phyloP scores from a whole-genome alignment of 2,329 filamentous ascomycete genomes.

The Hypoxylon sp. region DNA sequence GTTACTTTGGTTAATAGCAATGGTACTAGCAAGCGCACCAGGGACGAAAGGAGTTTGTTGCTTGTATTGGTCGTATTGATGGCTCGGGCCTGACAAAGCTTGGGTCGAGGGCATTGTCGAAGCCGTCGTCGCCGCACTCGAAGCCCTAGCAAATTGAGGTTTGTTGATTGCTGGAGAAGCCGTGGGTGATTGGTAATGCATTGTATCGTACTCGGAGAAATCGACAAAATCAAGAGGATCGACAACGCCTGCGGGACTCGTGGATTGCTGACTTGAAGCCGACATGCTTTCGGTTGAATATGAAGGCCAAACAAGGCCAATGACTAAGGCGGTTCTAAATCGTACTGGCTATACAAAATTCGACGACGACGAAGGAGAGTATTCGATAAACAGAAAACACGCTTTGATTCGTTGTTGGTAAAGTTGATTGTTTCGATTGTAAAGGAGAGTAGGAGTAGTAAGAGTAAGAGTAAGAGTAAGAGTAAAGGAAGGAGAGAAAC shows the following conservation, averaged over 20 bases:
- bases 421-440: constrained; percentile 14
- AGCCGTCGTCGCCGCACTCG: constrained; percentile 63
- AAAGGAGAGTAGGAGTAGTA: too few species aligned
- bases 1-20: constrained; percentile 75
- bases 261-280: constrained; percentile 38
- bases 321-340: too few species aligned
- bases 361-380: too few species aligned
- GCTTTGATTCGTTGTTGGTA: constrained; percentile 8
- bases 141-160: constrained; percentile 60
- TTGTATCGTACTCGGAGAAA: constrained; percentile 69
- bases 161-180: constrained; percentile 65
- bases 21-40: constrained; percentile 80
- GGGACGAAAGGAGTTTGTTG: constrained; percentile 94
- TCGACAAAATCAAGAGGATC: constrained; percentile 68
- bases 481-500: constrained; percentile 14
- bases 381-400: not conserved
- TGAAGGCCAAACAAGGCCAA: too few species aligned
- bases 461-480: too few species aligned
- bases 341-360: too few species aligned
- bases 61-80: constrained; percentile 94
- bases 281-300: constrained; percentile 17
- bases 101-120: constrained; percentile 62
- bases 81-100: constrained; percentile 80
- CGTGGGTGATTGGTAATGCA: constrained; percentile 68
- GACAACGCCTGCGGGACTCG: constrained; percentile 47